A percentile compares a stretch with the other conserved stretches of the same genome.
These are phyloP conservation scores for Phytophthora multivora DNA, from an alignment of 352 stramenopile species.

Conservation along the genomic window DNA sequence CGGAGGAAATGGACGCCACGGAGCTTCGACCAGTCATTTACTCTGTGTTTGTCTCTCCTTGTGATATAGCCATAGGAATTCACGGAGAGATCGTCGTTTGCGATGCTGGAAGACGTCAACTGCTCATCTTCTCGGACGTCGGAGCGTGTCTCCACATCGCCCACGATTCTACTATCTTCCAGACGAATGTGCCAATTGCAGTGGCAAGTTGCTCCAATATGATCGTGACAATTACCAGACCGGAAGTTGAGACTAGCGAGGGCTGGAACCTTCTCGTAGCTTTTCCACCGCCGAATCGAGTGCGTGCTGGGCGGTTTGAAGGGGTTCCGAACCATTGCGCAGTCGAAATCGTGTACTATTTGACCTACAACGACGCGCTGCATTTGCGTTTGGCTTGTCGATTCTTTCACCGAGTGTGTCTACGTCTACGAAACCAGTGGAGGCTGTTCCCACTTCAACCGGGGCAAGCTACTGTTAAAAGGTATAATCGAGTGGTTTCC, in stretches of 20 bases:
- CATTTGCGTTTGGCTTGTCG: conserved; percentile 43
- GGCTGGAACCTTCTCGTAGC: conserved; percentile 13
- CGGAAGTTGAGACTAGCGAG: not conserved
- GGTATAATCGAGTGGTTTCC: conserved; percentile 43
- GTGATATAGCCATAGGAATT: conserved; percentile 23
- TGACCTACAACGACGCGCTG: conserved; percentile 59
- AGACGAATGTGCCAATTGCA: conserved; percentile 12
- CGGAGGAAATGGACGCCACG: not conserved
- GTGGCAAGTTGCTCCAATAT: conserved; percentile 31
- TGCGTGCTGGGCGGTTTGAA: conserved; percentile 36
- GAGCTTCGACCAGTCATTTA: conserved; percentile 15
- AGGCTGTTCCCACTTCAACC: conserved; percentile 45
- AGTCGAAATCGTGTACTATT: conserved; percentile 36
- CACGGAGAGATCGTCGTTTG: conserved; percentile 52
- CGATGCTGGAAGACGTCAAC: conserved; percentile 33
- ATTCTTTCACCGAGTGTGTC: conserved; percentile 47
- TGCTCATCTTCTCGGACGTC: conserved; percentile 51
- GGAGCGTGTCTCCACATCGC: conserved; percentile 45
- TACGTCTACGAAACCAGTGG: conserved; percentile 54
- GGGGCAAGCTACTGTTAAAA: conserved; percentile 32
- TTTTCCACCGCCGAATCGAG: conserved; percentile 30
- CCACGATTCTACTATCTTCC: conserved; percentile 3
- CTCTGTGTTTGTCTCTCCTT: conserved; percentile 41
- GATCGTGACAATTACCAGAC: conserved; percentile 8
- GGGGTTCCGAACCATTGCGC: conserved; percentile 28